phyloP scores from a whole-genome alignment of 2,329 filamentous ascomycete species.

The Calonectria fujianensis region DNA sequence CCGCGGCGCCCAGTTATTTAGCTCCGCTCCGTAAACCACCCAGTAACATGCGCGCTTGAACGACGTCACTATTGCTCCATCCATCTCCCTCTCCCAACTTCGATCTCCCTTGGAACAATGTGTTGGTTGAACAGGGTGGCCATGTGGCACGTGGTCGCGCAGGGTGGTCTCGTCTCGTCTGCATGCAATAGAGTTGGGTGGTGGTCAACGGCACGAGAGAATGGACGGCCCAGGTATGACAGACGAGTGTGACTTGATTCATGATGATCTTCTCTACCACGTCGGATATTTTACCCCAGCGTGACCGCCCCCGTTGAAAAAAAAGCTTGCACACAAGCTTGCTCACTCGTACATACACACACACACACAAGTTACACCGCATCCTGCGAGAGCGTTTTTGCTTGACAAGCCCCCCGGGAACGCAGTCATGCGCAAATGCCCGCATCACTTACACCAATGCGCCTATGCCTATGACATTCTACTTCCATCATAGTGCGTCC shows the following conservation, averaged over 20 bases:
- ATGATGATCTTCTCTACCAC: background rate
- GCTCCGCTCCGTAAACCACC: conserved; percentile 9
- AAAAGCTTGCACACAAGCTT: background rate
- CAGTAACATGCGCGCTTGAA: background rate
- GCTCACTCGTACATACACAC: no score
- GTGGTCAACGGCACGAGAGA: background rate
- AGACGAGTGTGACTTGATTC: conserved; percentile 20
- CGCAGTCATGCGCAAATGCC: conserved; percentile 17
- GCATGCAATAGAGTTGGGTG: conserved; percentile 5
- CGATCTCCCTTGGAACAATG: background rate
- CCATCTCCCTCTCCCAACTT: background rate
- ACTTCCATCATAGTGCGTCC: conserved; percentile 7
- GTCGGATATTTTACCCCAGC: conserved; percentile 21
- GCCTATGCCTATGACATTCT: background rate
- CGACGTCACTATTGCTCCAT: background rate
- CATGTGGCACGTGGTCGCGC: conserved; percentile 37
- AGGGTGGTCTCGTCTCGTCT: background rate
- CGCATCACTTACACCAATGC: conserved; percentile 10
- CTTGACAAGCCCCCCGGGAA: background rate
- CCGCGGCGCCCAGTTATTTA: background rate
- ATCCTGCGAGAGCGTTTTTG: conserved; percentile 11
- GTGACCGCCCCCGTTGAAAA: conserved; percentile 9
- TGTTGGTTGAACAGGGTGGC: conserved; percentile 1
- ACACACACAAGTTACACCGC: conserved; percentile 14
- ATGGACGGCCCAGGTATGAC: conserved; percentile 24